Percentiles rank a stretch among this genome's conserved stretches.
phyloP scores from a whole-genome alignment of 768 basidiomycete species.

The Chalciporus sphaerocephalus region DNA sequence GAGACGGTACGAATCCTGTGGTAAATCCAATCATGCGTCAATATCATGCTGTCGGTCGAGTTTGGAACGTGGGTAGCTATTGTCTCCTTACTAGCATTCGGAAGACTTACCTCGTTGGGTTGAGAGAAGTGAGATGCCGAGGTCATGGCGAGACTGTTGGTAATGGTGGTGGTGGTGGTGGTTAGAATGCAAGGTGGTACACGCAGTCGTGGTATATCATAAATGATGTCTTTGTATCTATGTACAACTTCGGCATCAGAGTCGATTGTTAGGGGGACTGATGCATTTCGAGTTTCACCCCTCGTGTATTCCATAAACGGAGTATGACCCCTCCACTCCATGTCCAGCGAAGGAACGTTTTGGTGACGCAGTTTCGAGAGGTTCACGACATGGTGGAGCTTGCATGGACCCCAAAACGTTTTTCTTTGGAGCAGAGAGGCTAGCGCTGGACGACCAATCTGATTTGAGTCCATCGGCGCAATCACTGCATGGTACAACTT shows the following conservation, averaged over 20 bases:
- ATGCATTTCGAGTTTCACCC: not conserved
- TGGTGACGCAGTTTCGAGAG: too few species aligned
- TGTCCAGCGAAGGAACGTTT: too few species aligned
- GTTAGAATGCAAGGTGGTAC: not conserved
- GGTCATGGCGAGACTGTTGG: not conserved
- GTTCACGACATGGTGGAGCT: too few species aligned
- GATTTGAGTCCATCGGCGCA: too few species aligned
- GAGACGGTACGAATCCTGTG: conserved; percentile 34
- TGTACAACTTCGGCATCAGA: too few species aligned
- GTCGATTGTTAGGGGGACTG: not conserved
- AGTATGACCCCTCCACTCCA: not conserved
- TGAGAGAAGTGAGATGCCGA: conserved; percentile 20
- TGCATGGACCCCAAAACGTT: too few species aligned
- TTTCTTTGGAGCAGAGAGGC: too few species aligned
- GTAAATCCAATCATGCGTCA: conserved; percentile 2
- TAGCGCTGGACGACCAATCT: too few species aligned
- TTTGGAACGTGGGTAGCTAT: not conserved
- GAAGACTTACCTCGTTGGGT: conserved; percentile 20
- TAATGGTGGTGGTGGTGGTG: conserved; percentile 11
- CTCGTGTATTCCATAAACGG: not conserved
- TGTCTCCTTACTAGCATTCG: too few species aligned
- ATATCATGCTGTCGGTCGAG: not conserved
- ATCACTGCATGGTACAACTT: too few species aligned
- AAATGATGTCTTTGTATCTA: too few species aligned
- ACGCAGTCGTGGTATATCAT: too few species aligned